Percentiles rank a stretch among this genome's conserved stretches.
These are phyloP conservation scores for Cichorium intybus DNA, from an alignment of 140 eudicot species.

Conservation along the genomic window DNA sequence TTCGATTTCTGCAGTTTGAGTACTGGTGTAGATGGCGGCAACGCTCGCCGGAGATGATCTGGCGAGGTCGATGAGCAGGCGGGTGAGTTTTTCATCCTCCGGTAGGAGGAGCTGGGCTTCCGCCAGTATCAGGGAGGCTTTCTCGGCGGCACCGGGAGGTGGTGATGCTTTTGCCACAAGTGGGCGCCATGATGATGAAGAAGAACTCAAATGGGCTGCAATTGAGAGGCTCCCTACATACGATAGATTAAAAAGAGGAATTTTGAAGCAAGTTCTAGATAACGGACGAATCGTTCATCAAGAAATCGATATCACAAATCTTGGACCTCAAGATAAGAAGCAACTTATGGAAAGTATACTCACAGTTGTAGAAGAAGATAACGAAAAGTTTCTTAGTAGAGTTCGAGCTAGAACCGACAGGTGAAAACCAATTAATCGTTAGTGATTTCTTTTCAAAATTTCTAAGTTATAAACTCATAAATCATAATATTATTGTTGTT, in stretches of 20 bases:
- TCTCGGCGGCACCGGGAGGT: constrained; percentile 32
- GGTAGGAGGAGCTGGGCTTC: constrained; percentile 56
- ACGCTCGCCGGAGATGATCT: constrained; percentile 44
- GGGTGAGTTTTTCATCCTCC: constrained; percentile 34
- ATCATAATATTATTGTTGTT: background rate
- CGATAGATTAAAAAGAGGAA: constrained; percentile 52
- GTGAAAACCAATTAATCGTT: constrained; percentile 17
- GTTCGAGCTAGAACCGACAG: constrained; percentile 61
- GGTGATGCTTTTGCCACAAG: constrained; percentile 47
- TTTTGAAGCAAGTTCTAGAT: constrained; percentile 50
- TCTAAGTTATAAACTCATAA: background rate
- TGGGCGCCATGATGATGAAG: constrained; percentile 43
- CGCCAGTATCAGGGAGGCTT: constrained; percentile 46
- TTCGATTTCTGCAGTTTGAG: background rate
- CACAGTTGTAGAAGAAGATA: constrained; percentile 60
- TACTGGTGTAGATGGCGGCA: constrained; percentile 26
- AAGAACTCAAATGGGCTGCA: constrained; percentile 74
- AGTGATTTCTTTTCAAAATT: background rate
- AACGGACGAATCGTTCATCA: constrained; percentile 42
- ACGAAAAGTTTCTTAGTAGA: constrained; percentile 52
- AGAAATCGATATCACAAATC: constrained; percentile 48
- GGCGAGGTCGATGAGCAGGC: constrained; percentile 48
- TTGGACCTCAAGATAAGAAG: constrained; percentile 51
- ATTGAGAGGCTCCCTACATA: constrained; percentile 70
- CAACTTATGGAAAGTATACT: constrained; percentile 51